Base-by-base conservation (phyloP, 192 early-diverging fungal genomes). In the Linnemannia zychae region DNA sequence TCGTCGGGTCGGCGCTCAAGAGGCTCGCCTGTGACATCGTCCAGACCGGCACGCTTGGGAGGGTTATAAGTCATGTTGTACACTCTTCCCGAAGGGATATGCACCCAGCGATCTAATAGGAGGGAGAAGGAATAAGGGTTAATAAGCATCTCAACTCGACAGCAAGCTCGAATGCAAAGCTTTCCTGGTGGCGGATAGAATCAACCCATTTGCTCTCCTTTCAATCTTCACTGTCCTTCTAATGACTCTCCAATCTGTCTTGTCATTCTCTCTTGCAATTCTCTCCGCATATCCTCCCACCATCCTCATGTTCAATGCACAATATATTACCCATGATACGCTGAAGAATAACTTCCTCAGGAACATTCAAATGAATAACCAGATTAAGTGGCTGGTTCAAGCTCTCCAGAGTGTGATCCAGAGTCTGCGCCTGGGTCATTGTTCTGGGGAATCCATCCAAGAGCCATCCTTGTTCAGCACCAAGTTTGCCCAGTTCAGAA, bases 21-120 rank as follows among this genome's bases (percentile, higher is more conserved):
- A 24, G 92, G 94, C 81, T 99, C 98, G 36, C 97, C 97, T n/a
- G 98, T 99, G 16, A 97, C 87, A 80, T 99, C 98, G 82, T 99
- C 98, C 15, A 89, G 20, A 17, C 97, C 97, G 18, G 88, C 71
- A 15, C 88, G 81, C 72, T 93, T 95, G 4, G 98, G 98, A 48
- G 98, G 98, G 75, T 99, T 99, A 87, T 97, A 99, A 7, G 89
- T 91, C 76, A 96, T 74, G 75, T 99, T 99, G 90, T 99, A 99
- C 17, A 97, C 97, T 7, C 98, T 92, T 7, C 98, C 98, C 49
- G 95, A 94, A 22, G 94, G 91, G 74, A 94, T 93, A 85, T 99
- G 98, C 68, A 99, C 95, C 94, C 96, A 99, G 40, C 98, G 94
- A 90, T 97, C 97, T 95, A 82, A 20, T 24, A 24, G 31, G n/a